Evolutionary conservation across 352 stramenopile genomes (phyloP), one percentile per base, ranked within the genome.

Genomic region (Pythium guiyangense): DNA sequence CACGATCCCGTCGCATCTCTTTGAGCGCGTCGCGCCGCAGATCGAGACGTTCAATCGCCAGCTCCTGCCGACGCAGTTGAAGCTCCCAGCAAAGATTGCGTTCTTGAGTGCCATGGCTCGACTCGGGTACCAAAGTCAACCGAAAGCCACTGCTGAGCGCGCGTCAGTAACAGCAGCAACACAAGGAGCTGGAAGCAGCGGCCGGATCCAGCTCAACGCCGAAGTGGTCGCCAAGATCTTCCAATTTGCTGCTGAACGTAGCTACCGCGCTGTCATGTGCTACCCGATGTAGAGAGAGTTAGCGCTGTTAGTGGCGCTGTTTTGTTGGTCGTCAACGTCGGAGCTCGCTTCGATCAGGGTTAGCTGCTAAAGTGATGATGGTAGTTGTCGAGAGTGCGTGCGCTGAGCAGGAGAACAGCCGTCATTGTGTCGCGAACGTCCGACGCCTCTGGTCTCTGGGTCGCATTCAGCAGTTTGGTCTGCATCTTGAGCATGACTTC

Each of bases 271-370:
- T 8, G 39, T 45, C 10, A 20, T 45, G 39, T 45, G 39, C 4
- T 45, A 45, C 39, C 39, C 39, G 39, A 45, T 45, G 12, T 45
- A n/a, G n/a, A n/a, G n/a, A n/a, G n/a, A n/a, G n/a, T n/a, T n/a
- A n/a, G n/a, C n/a, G n/a, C n/a, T n/a, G n/a, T n/a, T n/a, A n/a
- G n/a, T n/a, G n/a, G n/a, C n/a, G n/a, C n/a, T n/a, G n/a, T n/a
- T n/a, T n/a, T n/a, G n/a, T n/a, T n/a, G n/a, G n/a, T n/a, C n/a
- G n/a, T n/a, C n/a, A n/a, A n/a, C n/a, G n/a, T n/a, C n/a, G n/a
- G n/a, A n/a, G n/a, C n/a, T n/a, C n/a, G n/a, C n/a, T n/a, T n/a
- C n/a, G n/a, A n/a, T n/a, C n/a, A n/a, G n/a, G n/a, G n/a, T n/a
- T n/a, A n/a, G n/a, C n/a, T n/a, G n/a, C n/a, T n/a, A n/a, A n/a